phyloP scores from a whole-genome alignment of 2,329 filamentous ascomycete species.

The Alternaria rosae region DNA sequence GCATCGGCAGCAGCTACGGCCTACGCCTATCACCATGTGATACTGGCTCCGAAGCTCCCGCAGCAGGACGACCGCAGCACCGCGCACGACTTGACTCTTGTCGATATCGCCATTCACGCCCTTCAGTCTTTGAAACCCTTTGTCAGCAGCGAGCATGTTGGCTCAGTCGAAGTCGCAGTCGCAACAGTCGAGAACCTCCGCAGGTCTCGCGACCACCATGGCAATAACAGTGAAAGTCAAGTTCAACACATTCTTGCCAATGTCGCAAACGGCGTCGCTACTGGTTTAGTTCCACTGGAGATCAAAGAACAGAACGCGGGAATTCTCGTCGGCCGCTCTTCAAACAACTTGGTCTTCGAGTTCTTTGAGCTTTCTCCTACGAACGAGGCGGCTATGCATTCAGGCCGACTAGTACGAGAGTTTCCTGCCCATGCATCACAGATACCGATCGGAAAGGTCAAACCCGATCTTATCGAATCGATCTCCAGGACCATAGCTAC shows the following conservation, averaged over 20 bases:
- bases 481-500: conserved; percentile 46
- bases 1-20: conserved; percentile 1
- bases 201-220: conserved; percentile 7
- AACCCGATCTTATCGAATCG: conserved; percentile 23
- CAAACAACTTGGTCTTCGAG: conserved; percentile 47
- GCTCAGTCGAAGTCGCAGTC: conserved; percentile 13
- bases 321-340: conserved; percentile 49
- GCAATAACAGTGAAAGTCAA: conserved; percentile 21
- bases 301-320: conserved; percentile 58
- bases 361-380: conserved; percentile 58
- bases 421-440: conserved; percentile 56
- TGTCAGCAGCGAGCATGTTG: conserved; percentile 5
- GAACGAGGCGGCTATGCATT: conserved; percentile 49
- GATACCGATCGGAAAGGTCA: conserved; percentile 36
- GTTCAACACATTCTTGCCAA: conserved; percentile 22
- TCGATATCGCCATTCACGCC: conserved; percentile 17
- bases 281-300: conserved; percentile 47
- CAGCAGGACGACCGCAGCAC: conserved; percentile 41
- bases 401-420: conserved; percentile 52
- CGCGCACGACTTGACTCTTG: conserved; percentile 20
- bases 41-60: conserved; percentile 59
- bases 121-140: conserved; percentile 16
- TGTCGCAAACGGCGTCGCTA: conserved; percentile 14
- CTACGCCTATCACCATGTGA: conserved; percentile 52
- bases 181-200: conserved; percentile 24